Evolutionary conservation across 257 asterid species (phyloP), one percentile per base, ranked within the genome.

Genomic region (Lantana camara): DNA sequence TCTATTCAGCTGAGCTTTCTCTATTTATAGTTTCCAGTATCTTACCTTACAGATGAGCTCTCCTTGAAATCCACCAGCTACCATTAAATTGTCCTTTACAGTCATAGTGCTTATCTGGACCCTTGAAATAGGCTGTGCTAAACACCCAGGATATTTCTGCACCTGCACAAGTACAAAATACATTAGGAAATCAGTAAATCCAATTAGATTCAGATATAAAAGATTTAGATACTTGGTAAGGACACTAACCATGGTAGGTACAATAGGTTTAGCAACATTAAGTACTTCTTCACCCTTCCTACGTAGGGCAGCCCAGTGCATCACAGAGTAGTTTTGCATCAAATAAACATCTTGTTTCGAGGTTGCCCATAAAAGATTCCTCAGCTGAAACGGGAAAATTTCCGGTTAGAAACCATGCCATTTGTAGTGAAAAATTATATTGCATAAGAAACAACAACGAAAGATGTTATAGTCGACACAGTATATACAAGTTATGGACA

Each of bases 311-410:
- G 97, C 87, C 99, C 99, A 93, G 74, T 93, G 97, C 95, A 85
- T 79, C 57, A 93, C 68, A 0, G 99, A 85, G 77, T 93, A 82
- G 73, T 87, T 85, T 73, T 90, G 96, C 79, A 87, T 81, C 63
- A 93, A 84, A 69, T 93, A 93, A 6, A 85, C 96, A 59, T 93
- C 99, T 48, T 93, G 95, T 67, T 93, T 93, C 48, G 99, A 90
- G 60, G 96, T 87, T 29, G 96, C 83, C 83, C 88, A 82, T 23
- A 88, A 48, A 63, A 88, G 95, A 72, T 83, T 88, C 67, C 96
- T 80, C 72, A 88, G 79, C 96, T 88, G 85, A 73, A 71, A 66
- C 35, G 60, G 44, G 63, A 14, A 27, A 57, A 63, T 4, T 57
- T 56, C 38, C 59, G 42, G 69, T 50, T 44, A 69, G 24, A 13